Base-by-base conservation (phyloP, 257 asterid species). In the Solanum bulbocastanum region DNA sequence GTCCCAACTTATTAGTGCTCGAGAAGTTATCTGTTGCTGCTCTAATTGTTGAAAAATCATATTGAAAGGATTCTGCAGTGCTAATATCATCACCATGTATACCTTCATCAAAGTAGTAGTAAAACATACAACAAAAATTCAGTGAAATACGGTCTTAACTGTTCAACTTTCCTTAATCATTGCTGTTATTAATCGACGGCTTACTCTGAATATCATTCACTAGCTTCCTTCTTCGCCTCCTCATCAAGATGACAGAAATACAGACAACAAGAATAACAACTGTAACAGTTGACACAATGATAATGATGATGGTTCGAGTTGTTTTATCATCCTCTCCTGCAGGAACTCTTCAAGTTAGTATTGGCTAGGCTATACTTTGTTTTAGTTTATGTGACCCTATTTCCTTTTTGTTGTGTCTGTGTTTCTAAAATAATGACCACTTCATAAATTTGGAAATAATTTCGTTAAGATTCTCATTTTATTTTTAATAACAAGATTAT, bases 11-110 rank as follows among this genome's bases (percentile, higher is more conserved):
- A 58, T 88, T 88, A 30, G 14, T 82, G 12, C 16, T 27, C 27
- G 86, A 88, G 73, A 88, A 88, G 69, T 88, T 85, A 39, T 74
- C 13, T 23, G 90, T 88, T 1, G 88, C 90, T 20, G 25, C 58
- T 37, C 52, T 32, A 27, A 88, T 79, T 30, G 44, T 84, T 35
- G 42, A 39, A 56, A 90, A 88, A 10, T 79, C 91, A 85, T 88
- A 90, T 37, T 87, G 88, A 4, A 87, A 0, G 13, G 85, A 87
- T 52, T 89, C 91, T n/a, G 69, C 87, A 1, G 52, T 16, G 14
- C 46, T 15, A 69, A 83, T 81, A n/a, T 83, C 90, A 42, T 72
- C 87, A 2, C 5, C 75, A 0, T 11, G 58, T 58, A 25, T 25
- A 27, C 76, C 32, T 27, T 73, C 49, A 73, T 5, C 15, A 73